A percentile compares a stretch with the other conserved stretches of the same genome.
phyloP scores from a whole-genome alignment of 345 rosid genomes.

The Moricandia arvensis region DNA sequence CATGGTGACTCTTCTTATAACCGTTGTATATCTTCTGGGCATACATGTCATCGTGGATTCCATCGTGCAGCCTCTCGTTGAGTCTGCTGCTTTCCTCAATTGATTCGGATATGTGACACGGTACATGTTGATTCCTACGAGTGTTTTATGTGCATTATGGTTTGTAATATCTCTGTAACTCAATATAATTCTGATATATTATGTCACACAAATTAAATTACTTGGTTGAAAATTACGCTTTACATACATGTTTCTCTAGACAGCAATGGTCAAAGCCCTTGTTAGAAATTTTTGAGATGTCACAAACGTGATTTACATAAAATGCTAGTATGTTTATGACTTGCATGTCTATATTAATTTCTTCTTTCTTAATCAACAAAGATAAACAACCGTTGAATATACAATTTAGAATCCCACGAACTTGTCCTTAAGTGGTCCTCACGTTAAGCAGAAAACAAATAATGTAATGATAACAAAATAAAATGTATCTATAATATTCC shows the following conservation, averaged over 20 bases:
- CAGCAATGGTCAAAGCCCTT: neutral
- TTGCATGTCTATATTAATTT: slow-evolving; percentile 17
- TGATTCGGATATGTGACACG: neutral
- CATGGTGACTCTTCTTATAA: slow-evolving; percentile 72
- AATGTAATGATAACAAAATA: neutral
- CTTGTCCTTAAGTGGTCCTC: slow-evolving; percentile 15
- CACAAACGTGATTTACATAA: neutral
- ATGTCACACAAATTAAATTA: neutral
- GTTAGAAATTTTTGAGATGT: neutral
- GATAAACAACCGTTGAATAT: slow-evolving; percentile 6
- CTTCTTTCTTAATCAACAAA: neutral
- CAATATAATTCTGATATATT: neutral
- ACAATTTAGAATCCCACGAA: neutral
- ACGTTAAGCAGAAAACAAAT: slow-evolving; percentile 8
- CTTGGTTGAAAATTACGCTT: neutral
- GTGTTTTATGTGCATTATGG: neutral
- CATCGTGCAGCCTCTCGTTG: slow-evolving; percentile 13
- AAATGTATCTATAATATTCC: neutral
- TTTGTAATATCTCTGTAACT: neutral
- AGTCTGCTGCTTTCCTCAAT: neutral
- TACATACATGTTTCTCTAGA: too few species aligned
- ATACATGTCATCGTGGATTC: slow-evolving; percentile 40
- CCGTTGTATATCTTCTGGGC: slow-evolving; percentile 70
- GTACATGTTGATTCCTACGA: neutral
- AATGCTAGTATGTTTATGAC: slow-evolving; percentile 7